Conservation (phyloP, 192 early-diverging fungal species). For the Coemansia sp. region DNA sequence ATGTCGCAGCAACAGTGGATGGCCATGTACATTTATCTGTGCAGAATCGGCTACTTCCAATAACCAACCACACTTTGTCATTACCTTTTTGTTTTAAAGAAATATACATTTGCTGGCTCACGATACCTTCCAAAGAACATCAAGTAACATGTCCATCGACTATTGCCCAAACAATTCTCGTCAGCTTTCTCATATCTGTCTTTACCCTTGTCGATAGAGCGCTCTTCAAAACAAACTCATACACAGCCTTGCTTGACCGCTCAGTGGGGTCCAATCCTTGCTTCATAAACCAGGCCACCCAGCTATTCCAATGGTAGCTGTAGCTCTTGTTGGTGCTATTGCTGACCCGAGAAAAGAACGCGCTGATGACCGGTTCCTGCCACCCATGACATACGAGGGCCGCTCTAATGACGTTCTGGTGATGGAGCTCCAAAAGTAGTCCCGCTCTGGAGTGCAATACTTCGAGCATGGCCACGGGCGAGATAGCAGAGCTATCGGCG, state of each 20-base stretch:
- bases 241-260: neutral
- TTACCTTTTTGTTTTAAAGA: too few species aligned
- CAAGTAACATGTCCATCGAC: neutral
- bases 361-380: neutral
- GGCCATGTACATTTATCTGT: slow-evolving; percentile 1
- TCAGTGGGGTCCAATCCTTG: neutral
- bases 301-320: neutral
- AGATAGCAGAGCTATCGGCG: neutral
- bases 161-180: slow-evolving; percentile 15
- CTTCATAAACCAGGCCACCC: neutral
- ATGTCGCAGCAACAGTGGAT: slow-evolving; percentile 3
- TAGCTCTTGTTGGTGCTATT: neutral
- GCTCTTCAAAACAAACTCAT: neutral
- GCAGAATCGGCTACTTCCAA: neutral
- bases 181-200: neutral
- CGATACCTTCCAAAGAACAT: too few species aligned
- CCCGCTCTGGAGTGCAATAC: neutral
- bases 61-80: neutral
- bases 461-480: neutral
- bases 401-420: neutral
- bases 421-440: neutral
- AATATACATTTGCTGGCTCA: too few species aligned
- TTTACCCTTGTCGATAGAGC: neutral
- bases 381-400: neutral
- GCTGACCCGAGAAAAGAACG: neutral